A percentile compares a stretch with the other conserved stretches of the same genome.
These are phyloP conservation scores for Medicago lupulina DNA, from an alignment of 306 rosid species.

Conservation along the genomic window DNA sequence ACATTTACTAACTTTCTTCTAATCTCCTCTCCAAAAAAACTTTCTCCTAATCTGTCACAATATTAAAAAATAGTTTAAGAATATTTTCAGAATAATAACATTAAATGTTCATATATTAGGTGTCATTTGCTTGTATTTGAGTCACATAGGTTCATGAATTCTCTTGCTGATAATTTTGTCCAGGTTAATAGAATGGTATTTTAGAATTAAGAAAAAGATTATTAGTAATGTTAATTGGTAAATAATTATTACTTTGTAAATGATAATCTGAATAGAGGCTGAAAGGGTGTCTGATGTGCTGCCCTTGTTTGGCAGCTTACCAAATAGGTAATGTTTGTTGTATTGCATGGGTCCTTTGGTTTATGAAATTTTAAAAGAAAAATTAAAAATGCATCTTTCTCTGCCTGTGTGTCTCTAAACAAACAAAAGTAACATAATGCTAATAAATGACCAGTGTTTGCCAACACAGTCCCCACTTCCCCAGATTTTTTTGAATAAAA, in stretches of 20 bases:
- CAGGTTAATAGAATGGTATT: background rate
- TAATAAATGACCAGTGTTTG: constrained; percentile 31
- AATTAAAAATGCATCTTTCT: constrained; percentile 21
- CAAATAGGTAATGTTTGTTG: constrained; percentile 46
- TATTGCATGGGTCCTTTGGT: constrained; percentile 39
- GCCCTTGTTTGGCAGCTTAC: constrained; percentile 55
- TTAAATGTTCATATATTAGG: no score
- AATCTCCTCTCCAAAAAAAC: no score
- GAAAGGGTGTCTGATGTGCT: constrained; percentile 34
- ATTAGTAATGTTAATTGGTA: background rate
- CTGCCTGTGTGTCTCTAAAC: constrained; percentile 15
- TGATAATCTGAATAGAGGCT: constrained; percentile 32
- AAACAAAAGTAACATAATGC: constrained; percentile 30
- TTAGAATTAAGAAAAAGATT: background rate
- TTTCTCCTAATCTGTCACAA: no score
- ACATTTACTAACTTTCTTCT: no score
- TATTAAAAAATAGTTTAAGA: no score
- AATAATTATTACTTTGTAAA: background rate
- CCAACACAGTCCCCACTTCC: constrained; percentile 32
- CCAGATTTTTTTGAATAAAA: background rate
- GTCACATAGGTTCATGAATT: background rate
- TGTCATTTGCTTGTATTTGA: no score
- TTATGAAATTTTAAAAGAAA: background rate
- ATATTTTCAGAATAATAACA: no score
- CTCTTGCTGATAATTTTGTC: background rate